These are phyloP conservation scores for Gillenia trifoliata DNA, from an alignment of 306 rosid species.

Conservation along the genomic window DNA sequence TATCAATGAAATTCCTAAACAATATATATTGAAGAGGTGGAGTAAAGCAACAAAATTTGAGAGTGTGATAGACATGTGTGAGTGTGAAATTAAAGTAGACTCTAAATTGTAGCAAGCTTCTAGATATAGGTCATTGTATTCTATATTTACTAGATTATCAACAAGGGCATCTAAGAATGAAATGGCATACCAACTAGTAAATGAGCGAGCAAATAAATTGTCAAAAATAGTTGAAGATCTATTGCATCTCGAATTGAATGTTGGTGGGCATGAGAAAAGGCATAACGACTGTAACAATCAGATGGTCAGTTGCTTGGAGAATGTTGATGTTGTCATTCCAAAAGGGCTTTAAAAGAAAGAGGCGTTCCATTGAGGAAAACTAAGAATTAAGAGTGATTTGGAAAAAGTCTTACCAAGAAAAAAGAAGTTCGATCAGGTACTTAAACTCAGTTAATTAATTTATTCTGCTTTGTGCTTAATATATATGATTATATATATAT, in stretches of 20 bases:
- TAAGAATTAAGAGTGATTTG: not conserved
- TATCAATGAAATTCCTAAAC: not conserved
- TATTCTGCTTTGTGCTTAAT: not conserved
- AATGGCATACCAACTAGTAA: too few species aligned
- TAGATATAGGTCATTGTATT: not conserved
- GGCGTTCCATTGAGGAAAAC: not conserved
- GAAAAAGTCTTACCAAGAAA: not conserved
- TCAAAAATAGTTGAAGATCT: not conserved
- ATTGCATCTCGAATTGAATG: too few species aligned
- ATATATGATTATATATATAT: not conserved
- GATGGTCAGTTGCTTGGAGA: not conserved
- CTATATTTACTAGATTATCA: slow-evolving; percentile 1
- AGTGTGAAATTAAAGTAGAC: not conserved
- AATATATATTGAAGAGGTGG: not conserved
- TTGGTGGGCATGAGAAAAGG: not conserved
- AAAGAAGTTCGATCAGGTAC: not conserved
- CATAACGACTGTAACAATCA: not conserved
- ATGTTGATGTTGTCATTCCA: not conserved
- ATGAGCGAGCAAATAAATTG: not conserved
- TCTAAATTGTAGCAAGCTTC: not conserved
- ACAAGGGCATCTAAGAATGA: not conserved
- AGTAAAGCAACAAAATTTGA: not conserved
- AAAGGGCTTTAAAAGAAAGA: not conserved
- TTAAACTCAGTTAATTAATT: not conserved
- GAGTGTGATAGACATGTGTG: not conserved